Evolutionary conservation across 345 rosid species (phyloP).

Genomic region (Citrus sp.): DNA sequence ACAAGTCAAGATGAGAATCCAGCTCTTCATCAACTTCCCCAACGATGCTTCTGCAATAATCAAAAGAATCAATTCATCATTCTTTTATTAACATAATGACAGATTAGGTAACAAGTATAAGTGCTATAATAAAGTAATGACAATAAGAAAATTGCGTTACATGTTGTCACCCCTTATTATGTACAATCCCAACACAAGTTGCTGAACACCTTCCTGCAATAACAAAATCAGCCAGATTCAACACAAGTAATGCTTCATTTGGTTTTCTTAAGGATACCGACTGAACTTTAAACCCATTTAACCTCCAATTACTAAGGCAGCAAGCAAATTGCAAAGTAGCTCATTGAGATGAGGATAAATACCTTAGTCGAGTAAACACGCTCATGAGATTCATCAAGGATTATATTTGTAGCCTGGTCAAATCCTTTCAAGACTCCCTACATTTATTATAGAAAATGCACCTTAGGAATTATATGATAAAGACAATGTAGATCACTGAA

Average conservation of each 20-base stretch:
- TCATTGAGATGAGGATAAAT: not conserved
- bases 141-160: slow-evolving; percentile 31
- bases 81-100: too few relatives aligned
- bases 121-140: not conserved
- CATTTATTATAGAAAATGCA: not conserved
- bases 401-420: slow-evolving; percentile 88
- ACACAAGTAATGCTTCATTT: not conserved
- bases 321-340: not conserved
- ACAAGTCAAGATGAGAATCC: slow-evolving; percentile 68
- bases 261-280: not conserved
- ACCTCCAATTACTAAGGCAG: not conserved
- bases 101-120: not conserved
- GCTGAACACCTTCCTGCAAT: slow-evolving; percentile 93
- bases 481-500: not conserved
- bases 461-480: not conserved
- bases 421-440: slow-evolving; percentile 82
- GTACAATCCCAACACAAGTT: slow-evolving; percentile 87
- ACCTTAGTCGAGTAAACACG: slow-evolving; percentile 93
- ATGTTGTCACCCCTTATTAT: slow-evolving; percentile 98
- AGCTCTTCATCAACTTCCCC: slow-evolving; percentile 94
- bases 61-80: not conserved
- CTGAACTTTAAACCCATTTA: not conserved
- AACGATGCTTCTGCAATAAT: slow-evolving; percentile 69
- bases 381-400: slow-evolving; percentile 89
- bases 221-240: not conserved